Base-by-base conservation (phyloP, 371 early-diverging fungal genomes). In the Mucor velutinosus region DNA sequence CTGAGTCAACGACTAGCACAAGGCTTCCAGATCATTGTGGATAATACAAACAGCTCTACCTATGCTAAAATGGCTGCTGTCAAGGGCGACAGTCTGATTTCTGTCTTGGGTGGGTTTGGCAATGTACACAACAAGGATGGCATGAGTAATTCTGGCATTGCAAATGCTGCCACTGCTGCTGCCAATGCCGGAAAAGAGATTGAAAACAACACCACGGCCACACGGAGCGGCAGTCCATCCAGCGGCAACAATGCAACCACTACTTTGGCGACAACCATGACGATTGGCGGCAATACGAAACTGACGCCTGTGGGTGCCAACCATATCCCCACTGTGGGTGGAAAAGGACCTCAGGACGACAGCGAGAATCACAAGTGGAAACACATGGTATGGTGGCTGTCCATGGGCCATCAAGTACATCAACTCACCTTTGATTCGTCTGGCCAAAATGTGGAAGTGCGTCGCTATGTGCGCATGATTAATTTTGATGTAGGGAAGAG, bases 1-100 rank as follows among this genome's bases (percentile, higher is more conserved):
- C 87, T 97, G 14, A 89, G 90, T 32, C 97, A 96, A 74, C 86
- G 99, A 27, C 76, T 98, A 45, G 89, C 94, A 14, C 97, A 98
- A 76, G 98, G 97, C 7, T 98, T 95, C 72, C 97, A 97, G 78
- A 84, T 97, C 27, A 91, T 96, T 65, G 87, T 92, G 2, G 83
- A 83, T 55, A 76, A 70, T 47, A 76, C 79, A 14, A 73, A 75
- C 27, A 74, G 72, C 39, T 75, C 79, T 14, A 68, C 61, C 12
- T 62, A 56, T 39, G 27, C 69, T 0, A 73, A 73, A 47, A 30
- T 61, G 4, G 45, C 37, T 3, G 27, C 72, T 23, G 29, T 60
- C 5, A 67, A 60, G 49, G 67, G 53, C 7, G 62, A 76, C 32
- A 45, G 63, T 23, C 19, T 62, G 7, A 49, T 67, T 2, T 65